Percentiles rank a stretch among this genome's conserved stretches.
These are phyloP conservation scores for Rubia tinctorum DNA, from an alignment of 305 asterid genomes.

Conservation along the genomic window DNA sequence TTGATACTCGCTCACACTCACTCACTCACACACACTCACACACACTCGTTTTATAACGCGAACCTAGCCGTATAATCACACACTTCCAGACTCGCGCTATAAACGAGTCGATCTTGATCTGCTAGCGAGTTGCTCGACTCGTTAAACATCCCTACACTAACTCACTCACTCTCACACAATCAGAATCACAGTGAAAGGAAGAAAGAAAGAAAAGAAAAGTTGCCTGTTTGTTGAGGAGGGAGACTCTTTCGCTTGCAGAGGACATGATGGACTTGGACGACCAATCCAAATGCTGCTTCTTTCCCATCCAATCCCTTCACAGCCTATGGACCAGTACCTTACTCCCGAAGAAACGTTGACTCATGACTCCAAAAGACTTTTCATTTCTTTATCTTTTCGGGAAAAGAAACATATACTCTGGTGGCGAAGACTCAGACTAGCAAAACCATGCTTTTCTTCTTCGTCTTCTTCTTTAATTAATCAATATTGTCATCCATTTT, in stretches of 20 bases:
- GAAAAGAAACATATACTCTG: background rate
- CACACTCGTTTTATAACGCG: background rate
- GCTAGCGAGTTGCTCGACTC: too few relatives aligned
- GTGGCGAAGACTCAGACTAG: background rate
- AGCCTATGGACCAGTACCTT: background rate
- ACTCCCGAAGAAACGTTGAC: background rate
- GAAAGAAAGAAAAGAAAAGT: background rate
- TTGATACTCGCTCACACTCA: background rate
- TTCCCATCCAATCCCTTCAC: slow-evolving; percentile 29
- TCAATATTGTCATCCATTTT: background rate
- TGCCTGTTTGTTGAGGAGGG: slow-evolving; percentile 43
- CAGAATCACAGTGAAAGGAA: background rate
- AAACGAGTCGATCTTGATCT: too few relatives aligned
- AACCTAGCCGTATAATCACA: too few relatives aligned
- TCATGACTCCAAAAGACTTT: background rate
- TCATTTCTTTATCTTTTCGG: background rate
- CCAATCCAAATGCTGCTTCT: slow-evolving; percentile 47
- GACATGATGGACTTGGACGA: slow-evolving; percentile 42
- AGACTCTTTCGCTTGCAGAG: slow-evolving; percentile 42
- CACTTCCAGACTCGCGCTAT: too few relatives aligned
- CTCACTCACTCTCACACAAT: background rate
- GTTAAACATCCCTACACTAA: too few relatives aligned
- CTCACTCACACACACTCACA: background rate
- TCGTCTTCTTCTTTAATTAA: background rate
- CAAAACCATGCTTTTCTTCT: background rate